Base-by-base conservation (phyloP, 2,329 filamentous ascomycete species). In the Colletotrichum godetiae region DNA sequence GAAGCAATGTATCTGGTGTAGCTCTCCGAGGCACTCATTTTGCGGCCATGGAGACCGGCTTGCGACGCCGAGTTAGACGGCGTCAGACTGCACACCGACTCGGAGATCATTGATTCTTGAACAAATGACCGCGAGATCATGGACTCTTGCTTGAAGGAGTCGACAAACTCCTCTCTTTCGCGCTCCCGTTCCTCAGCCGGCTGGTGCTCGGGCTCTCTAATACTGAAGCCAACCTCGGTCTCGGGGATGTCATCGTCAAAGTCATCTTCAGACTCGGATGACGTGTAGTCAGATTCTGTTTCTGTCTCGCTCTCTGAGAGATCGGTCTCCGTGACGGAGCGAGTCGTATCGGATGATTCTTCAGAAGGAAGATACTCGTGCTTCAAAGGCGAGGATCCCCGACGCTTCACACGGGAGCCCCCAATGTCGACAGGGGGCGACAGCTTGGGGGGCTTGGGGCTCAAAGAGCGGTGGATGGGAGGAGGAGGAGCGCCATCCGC, bases 291-390 rank as follows among this genome's bases (percentile, higher is more conserved):
- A n/a, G 90, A 88, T 29, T 87, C 88, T 56, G 71, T 65, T 24
- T 65, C 62, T 46, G 62, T 71, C 35, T 71, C 71, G 49, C 67
- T 73, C 19, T 70, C 71, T 13, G 71, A 73, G 3, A 58, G 42
- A 15, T 49, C 42, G 42, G 42, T 61, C 6, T 88, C 91, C 42
- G 84, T 85, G 49, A 88, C 84, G 7, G 90, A 90, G 55, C 90
- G 89, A 0, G 91, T 92, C 58, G 90, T 90, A 7, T 90, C 85
- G 0, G 90, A 92, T 0, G 89, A 91, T 60, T 87, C 82, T 63
- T 92, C 90, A 1, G 97, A 98, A 15, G 96, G 96, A 75, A 95
- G 92, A 78, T 98, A 99, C 83, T 99, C 96, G 80, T 98, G 96
- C 84, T 99, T 99, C 62, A 99, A 86, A 0, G 97, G 97, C 1